Percentiles rank a stretch among this genome's conserved stretches.
phyloP scores from a whole-genome alignment of 768 basidiomycete genomes.

The Boletus tomentosulus region DNA sequence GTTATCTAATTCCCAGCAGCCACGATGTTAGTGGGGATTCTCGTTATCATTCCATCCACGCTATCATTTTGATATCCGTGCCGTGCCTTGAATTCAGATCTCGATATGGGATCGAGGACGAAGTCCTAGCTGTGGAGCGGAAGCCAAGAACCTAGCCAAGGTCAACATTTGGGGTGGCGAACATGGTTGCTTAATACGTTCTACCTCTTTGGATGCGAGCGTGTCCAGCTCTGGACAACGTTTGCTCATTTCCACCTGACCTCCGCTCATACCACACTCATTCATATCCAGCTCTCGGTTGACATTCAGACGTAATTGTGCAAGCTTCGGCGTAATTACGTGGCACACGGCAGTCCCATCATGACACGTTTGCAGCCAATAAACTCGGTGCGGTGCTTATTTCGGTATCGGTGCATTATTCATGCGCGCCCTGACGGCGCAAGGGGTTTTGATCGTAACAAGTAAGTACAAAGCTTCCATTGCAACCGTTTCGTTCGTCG shows the following conservation, averaged over 20 bases:
- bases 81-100: conserved; percentile 50
- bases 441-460: conserved; percentile 32
- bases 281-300: conserved; percentile 18
- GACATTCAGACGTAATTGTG: conserved; percentile 29
- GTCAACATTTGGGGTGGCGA: conserved; percentile 31
- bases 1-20: conserved; percentile 25
- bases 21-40: conserved; percentile 42
- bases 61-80: conserved; percentile 47
- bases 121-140: conserved; percentile 44
- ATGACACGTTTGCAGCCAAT: conserved; percentile 7
- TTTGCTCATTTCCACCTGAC: conserved; percentile 21
- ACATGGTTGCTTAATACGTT: conserved; percentile 49
- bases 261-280: conserved; percentile 12
- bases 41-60: conserved; percentile 38
- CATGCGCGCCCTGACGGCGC: conserved; percentile 26
- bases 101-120: conserved; percentile 49
- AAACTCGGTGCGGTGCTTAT: conserved; percentile 3
- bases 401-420: conserved; percentile 12
- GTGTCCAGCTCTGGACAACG: conserved; percentile 40
- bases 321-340: conserved; percentile 32
- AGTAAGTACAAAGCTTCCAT: neutral
- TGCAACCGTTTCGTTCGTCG: conserved; percentile 45
- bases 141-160: conserved; percentile 38
- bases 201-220: conserved; percentile 54
- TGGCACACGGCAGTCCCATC: conserved; percentile 27